phyloP scores from a whole-genome alignment of 192 early-diverging fungal species.

The Coemansia sp. region DNA sequence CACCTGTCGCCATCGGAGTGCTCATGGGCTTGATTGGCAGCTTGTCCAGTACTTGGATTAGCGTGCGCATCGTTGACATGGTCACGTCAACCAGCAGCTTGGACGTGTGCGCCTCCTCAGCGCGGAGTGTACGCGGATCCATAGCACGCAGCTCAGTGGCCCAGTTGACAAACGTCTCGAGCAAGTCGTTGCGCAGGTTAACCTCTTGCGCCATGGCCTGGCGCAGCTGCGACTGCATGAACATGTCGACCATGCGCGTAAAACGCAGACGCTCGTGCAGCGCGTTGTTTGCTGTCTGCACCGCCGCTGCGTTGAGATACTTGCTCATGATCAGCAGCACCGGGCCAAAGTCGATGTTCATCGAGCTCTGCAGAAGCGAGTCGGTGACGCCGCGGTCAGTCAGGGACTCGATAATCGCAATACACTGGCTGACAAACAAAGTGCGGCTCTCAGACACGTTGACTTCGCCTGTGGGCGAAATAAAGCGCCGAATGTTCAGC shows the following conservation, averaged over 20 bases:
- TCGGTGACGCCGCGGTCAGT: slow-evolving; percentile 47
- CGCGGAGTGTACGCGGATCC: slow-evolving; percentile 49
- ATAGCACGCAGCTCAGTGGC: slow-evolving; percentile 51
- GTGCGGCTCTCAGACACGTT: slow-evolving; percentile 52
- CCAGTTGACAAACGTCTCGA: slow-evolving; percentile 55
- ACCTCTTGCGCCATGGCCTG: slow-evolving; percentile 50
- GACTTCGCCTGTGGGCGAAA: slow-evolving; percentile 50
- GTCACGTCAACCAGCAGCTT: slow-evolving; percentile 50
- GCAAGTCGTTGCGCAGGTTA: slow-evolving; percentile 51
- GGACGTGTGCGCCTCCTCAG: slow-evolving; percentile 35
- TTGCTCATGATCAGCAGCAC: slow-evolving; percentile 48
- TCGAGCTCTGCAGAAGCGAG: slow-evolving; percentile 36
- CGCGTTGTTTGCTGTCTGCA: slow-evolving; percentile 37
- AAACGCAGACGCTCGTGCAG: slow-evolving; percentile 48
- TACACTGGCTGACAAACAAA: slow-evolving; percentile 54
- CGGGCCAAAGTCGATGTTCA: slow-evolving; percentile 51
- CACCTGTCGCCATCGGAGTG: slow-evolving; percentile 6
- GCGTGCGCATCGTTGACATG: slow-evolving; percentile 39
- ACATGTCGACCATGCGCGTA: slow-evolving; percentile 46
- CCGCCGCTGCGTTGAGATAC: slow-evolving; percentile 43
- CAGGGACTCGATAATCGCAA: slow-evolving; percentile 49
- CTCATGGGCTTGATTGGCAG: slow-evolving; percentile 50
- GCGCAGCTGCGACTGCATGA: slow-evolving; percentile 49
- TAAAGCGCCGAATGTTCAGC: slow-evolving; percentile 51
- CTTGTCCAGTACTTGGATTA: slow-evolving; percentile 51